phyloP scores from a whole-genome alignment of 2,329 filamentous ascomycete species.

The Lecanicillium sp. region DNA sequence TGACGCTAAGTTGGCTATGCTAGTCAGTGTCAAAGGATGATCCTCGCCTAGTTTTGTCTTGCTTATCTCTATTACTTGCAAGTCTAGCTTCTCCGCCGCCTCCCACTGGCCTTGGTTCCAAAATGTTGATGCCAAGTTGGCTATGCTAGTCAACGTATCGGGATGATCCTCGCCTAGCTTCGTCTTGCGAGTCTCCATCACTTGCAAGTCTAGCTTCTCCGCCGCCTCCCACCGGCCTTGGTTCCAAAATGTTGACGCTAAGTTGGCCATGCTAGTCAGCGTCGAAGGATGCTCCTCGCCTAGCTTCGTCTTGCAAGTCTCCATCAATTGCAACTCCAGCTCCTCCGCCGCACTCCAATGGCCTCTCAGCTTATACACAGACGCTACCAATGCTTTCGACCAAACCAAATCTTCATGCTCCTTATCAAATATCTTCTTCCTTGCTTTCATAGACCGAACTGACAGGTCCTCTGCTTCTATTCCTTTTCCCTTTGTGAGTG shows the following conservation, averaged over 20 bases:
- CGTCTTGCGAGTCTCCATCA: not conserved
- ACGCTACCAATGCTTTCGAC: constrained; percentile 8
- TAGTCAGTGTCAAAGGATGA: no score
- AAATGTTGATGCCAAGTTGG: not conserved
- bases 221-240: not conserved
- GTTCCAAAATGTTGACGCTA: constrained; percentile 4
- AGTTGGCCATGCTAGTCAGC: constrained; percentile 11
- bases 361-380: constrained; percentile 6
- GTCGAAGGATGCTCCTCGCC: constrained; percentile 12
- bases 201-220: no score
- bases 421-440: constrained; percentile 6
- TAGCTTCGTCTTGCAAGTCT: constrained; percentile 9
- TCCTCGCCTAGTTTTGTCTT: no score
- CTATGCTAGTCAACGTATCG: not conserved
- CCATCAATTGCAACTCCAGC: constrained; percentile 9
- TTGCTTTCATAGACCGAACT: constrained; percentile 11
- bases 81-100: not conserved
- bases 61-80: no score
- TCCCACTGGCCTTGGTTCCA: not conserved
- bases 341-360: constrained; percentile 10
- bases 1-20: constrained; percentile 8
- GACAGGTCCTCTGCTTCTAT: constrained; percentile 8
- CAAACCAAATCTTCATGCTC: constrained; percentile 7
- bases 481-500: constrained; percentile 8
- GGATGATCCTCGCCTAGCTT: no score